Percentiles rank a stretch among this genome's conserved stretches.
Evolutionary conservation across 2,329 filamentous ascomycete species (phyloP).

Genomic region (Trichoderma cornu-damae): DNA sequence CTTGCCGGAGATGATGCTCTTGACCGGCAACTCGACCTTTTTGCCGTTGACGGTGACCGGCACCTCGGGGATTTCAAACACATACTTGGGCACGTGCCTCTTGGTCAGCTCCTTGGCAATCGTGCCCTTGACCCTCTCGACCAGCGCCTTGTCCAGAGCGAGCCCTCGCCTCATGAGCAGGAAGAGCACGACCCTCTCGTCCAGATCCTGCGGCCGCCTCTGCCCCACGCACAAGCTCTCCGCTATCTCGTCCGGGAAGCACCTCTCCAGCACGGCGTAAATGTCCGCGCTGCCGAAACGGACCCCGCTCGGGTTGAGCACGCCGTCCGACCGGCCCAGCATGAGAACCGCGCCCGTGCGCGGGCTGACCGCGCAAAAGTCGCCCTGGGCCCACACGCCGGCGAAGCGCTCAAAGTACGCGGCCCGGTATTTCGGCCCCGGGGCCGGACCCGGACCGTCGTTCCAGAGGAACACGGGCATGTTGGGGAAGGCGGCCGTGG

Average conservation of each 20-base stretch:
- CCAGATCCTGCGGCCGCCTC: constrained; percentile 52
- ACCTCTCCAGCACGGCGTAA: constrained; percentile 65
- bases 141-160: constrained; percentile 50
- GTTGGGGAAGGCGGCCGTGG: constrained; percentile 66
- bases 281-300: constrained; percentile 77
- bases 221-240: constrained; percentile 81
- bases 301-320: constrained; percentile 73
- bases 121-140: constrained; percentile 54
- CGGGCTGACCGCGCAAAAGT: constrained; percentile 70
- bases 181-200: constrained; percentile 54
- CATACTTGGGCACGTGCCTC: constrained; percentile 70
- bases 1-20: constrained; percentile 74
- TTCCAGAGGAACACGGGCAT: constrained; percentile 64
- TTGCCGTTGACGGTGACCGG: constrained; percentile 79
- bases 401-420: constrained; percentile 60
- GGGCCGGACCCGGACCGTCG: constrained; percentile 40
- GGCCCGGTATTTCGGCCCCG: constrained; percentile 52
- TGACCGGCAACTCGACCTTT: constrained; percentile 79
- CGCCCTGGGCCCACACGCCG: constrained; percentile 75
- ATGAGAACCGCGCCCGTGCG: constrained; percentile 60
- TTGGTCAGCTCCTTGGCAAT: constrained; percentile 64
- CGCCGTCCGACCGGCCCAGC: constrained; percentile 69
- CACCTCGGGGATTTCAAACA: constrained; percentile 77
- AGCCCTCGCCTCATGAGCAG: constrained; percentile 53
- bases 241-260: constrained; percentile 57